Base-by-base conservation (phyloP, 306 rosid genomes). In the Quercus glauca region DNA sequence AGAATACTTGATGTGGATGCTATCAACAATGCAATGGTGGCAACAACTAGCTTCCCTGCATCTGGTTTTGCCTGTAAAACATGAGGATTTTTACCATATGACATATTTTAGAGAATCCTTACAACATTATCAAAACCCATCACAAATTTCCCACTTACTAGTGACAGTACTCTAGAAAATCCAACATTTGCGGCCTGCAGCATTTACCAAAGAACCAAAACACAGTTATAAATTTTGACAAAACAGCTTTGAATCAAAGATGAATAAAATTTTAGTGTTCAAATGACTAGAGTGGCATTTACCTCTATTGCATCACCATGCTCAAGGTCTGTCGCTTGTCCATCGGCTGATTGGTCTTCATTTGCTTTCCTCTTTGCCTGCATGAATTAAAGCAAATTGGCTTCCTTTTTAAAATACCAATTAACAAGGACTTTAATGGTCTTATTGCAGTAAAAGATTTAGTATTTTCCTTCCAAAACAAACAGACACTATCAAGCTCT, bases 271-370 rank as follows among this genome's bases (percentile, higher is more conserved):
- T 33, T 29, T 23, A 53, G 17, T 49, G 18, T 18, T 26, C 14
- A 14, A 55, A 35, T 33, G 5, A 15, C 67, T 57, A 26, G 53
- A 75, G n/a, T 12, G 52, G 69, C 21, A 23, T 53, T 74, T 4
- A 80, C 84, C 84, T 80, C 75, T n/a, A 80, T 71, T 21, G 76
- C 79, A 59, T 80, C 84, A 57, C 84, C 84, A 52, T 75, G 79
- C 79, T 80, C 84, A 68, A 80, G 84, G 45, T 80, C 84, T 23
- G 84, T 69, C 35, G 37, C 71, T 19, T 29, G 63, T 20, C 61
- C 80, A 80, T 75, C 21, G 4, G 29, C 67, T 5, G 75, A 26
- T 20, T 18, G 70, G 53, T 55, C 70, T 68, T 63, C 79, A 19
- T 33, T 55, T 67, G 59, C 74, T 53, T 56, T 74, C 60, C 37